These are phyloP conservation scores for Halenospora varia DNA, from an alignment of 495 filamentous ascomycete species.

Conservation along the genomic window DNA sequence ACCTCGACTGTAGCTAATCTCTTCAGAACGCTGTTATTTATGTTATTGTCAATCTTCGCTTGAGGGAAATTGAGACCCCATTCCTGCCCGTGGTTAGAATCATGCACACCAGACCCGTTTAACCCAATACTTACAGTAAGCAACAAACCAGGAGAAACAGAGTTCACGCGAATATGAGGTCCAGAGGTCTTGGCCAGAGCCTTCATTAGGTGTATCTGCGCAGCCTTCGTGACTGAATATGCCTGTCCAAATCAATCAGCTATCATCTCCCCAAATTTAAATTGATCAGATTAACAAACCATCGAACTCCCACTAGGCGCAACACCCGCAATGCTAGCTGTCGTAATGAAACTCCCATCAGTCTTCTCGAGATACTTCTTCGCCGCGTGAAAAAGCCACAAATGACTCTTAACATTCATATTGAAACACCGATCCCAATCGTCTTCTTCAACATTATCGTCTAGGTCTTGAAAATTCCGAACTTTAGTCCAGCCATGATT, in stretches of 20 bases:
- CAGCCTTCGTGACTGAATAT: constrained; percentile 49
- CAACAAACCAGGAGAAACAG: constrained; percentile 44
- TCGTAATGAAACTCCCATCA: constrained; percentile 48
- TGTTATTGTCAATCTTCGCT: constrained; percentile 36
- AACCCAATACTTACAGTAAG: constrained; percentile 33
- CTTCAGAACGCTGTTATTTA: constrained; percentile 44
- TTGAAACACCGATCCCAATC: constrained; percentile 52
- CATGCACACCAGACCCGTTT: not conserved
- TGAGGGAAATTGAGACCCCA: constrained; percentile 46
- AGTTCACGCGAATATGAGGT: constrained; percentile 50
- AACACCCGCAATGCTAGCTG: constrained; percentile 46
- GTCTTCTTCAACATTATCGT: constrained; percentile 45
- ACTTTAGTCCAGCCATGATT: constrained; percentile 40
- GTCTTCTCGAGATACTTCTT: constrained; percentile 47
- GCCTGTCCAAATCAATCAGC: constrained; percentile 19
- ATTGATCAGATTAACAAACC: constrained; percentile 11
- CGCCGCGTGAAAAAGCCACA: constrained; percentile 47
- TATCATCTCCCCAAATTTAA: not conserved
- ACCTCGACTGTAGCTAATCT: constrained; percentile 44
- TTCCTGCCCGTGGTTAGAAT: constrained; percentile 32
- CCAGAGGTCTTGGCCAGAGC: constrained; percentile 42
- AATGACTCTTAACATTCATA: constrained; percentile 51
- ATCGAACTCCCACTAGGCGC: constrained; percentile 43
- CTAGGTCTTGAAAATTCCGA: constrained; percentile 43
- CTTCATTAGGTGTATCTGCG: constrained; percentile 49